Conservation (phyloP, 1,284 basidiomycete species). For the Rhizopogon parksii region DNA sequence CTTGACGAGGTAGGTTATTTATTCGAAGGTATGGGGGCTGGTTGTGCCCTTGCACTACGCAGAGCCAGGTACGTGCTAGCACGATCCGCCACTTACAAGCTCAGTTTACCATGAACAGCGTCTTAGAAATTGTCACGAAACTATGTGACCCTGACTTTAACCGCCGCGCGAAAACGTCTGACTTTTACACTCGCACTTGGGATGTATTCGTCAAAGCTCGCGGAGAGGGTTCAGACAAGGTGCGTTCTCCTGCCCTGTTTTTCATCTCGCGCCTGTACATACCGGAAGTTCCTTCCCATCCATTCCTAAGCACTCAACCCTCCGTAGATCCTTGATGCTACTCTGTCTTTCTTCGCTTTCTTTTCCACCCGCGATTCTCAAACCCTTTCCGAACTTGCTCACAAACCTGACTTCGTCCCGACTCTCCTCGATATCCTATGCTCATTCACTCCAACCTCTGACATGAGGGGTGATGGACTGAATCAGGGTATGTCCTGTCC, state of each 20-base stretch:
- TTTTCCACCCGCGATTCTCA: conserved; percentile 51
- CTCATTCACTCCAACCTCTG: conserved; percentile 6
- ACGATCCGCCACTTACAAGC: conserved; percentile 1
- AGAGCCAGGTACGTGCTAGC: conserved; percentile 49
- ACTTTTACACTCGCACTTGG: conserved; percentile 63
- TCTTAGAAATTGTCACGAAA: conserved; percentile 66
- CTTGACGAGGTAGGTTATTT: conserved; percentile 76
- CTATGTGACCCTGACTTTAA: conserved; percentile 67
- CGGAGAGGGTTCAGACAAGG: conserved; percentile 55
- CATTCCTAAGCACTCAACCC: conserved; percentile 3
- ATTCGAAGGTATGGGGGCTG: conserved; percentile 63
- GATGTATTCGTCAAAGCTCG: conserved; percentile 52
- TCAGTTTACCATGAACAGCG: conserved; percentile 35
- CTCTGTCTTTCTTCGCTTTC: conserved; percentile 50
- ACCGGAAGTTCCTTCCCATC: conserved; percentile 8
- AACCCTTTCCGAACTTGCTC: conserved; percentile 47
- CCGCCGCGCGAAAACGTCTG: conserved; percentile 65
- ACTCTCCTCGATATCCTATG: conserved; percentile 41
- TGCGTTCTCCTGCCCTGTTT: conserved; percentile 15
- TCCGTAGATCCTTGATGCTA: conserved; percentile 51
- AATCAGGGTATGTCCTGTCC: not conserved
- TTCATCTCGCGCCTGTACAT: not conserved
- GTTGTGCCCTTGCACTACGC: conserved; percentile 47
- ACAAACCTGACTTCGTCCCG: conserved; percentile 32
- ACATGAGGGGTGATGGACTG: not conserved